A percentile compares a stretch with the other conserved stretches of the same genome.
Conservation (phyloP, 225 moss, liverwort and hornwort species). For the Takakia lepidozioides region DNA sequence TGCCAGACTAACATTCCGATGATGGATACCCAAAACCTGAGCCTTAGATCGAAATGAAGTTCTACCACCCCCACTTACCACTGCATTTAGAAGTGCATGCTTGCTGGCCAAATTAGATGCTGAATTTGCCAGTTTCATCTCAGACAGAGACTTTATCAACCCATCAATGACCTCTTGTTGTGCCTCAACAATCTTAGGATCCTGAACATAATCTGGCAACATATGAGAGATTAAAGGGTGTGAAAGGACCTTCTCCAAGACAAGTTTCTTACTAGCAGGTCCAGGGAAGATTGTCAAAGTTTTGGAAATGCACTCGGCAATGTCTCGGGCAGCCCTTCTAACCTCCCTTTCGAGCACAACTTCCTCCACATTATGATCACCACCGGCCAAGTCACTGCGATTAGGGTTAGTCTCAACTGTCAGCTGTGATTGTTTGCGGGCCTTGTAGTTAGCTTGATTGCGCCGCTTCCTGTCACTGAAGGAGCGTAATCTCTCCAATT, state of each 20-base stretch:
- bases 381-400: too few species aligned
- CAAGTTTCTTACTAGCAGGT: neutral
- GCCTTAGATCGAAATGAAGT: neutral
- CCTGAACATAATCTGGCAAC: neutral
- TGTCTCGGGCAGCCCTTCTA: too few species aligned
- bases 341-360: too few species aligned
- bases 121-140: slow-evolving; percentile 1
- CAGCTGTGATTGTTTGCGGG: too few species aligned
- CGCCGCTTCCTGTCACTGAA: too few species aligned
- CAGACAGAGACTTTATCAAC: neutral
- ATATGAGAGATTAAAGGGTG: neutral
- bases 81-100: neutral
- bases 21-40: neutral
- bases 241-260: neutral
- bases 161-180: neutral
- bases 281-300: neutral
- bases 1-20: neutral
- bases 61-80: neutral
- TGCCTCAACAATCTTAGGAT: neutral
- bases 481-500: too few species aligned
- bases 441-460: too few species aligned
- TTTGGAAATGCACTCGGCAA: too few species aligned
- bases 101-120: neutral
- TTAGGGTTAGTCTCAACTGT: too few species aligned
- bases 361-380: too few species aligned